Conservation (phyloP, 2,329 filamentous ascomycete genomes). For the Dactylonectria macrodidyma region DNA sequence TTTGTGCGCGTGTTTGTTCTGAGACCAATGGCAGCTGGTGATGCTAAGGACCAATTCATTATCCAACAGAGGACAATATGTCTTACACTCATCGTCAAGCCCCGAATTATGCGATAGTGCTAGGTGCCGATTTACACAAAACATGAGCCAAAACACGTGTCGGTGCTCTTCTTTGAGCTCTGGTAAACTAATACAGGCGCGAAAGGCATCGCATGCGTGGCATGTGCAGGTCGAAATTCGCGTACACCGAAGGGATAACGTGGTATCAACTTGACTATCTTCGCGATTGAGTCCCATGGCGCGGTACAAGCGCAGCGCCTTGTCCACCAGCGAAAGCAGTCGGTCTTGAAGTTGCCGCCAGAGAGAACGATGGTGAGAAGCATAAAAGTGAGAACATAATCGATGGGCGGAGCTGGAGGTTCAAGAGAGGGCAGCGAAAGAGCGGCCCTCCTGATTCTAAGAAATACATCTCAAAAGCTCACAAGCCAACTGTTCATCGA, state of each 20-base stretch:
- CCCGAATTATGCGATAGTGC: slow-evolving; percentile 62
- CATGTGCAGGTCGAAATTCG: slow-evolving; percentile 52
- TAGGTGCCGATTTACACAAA: slow-evolving; percentile 62
- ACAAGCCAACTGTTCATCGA: slow-evolving; percentile 53
- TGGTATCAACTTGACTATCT: neutral
- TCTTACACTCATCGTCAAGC: slow-evolving; percentile 62
- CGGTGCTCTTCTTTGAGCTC: slow-evolving; percentile 64
- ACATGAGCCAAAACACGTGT: slow-evolving; percentile 64
- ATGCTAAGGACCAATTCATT: slow-evolving; percentile 50
- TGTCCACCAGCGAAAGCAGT: slow-evolving; percentile 64
- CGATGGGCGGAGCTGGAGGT: slow-evolving; percentile 49
- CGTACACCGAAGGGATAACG: neutral
- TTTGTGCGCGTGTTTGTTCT: slow-evolving; percentile 51
- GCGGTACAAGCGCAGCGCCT: slow-evolving; percentile 57
- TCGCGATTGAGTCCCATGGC: slow-evolving; percentile 54
- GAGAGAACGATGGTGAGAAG: slow-evolving; percentile 63
- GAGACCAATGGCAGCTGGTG: slow-evolving; percentile 49
- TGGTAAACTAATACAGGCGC: slow-evolving; percentile 45
- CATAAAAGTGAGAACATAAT: slow-evolving; percentile 62
- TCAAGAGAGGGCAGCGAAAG: slow-evolving; percentile 50
- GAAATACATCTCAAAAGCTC: slow-evolving; percentile 65
- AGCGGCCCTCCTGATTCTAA: slow-evolving; percentile 60
- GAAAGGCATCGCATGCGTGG: slow-evolving; percentile 47
- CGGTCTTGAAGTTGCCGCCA: slow-evolving; percentile 63
- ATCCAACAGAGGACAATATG: slow-evolving; percentile 60